Evolutionary conservation across 768 basidiomycete genomes (phyloP).

Genomic region (Mycena latifolia): DNA sequence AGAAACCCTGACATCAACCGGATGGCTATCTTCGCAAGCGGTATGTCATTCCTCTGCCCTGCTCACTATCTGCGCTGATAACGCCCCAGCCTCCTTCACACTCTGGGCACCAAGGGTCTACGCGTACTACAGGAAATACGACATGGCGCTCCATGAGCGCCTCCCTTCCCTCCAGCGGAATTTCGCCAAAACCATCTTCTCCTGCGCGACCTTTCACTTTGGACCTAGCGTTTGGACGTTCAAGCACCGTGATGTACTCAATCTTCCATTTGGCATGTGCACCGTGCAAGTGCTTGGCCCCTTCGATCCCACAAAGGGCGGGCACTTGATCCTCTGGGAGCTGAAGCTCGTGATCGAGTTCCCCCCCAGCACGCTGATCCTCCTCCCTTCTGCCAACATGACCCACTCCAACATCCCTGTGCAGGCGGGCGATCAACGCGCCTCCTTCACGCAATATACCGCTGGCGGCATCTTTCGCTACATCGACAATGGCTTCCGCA

Average conservation of each 20-base stretch:
- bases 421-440: slow-evolving; percentile 28
- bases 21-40: neutral
- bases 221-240: slow-evolving; percentile 31
- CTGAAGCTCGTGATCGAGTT: slow-evolving; percentile 42
- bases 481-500: neutral
- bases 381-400: slow-evolving; percentile 46
- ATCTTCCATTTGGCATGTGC: slow-evolving; percentile 48
- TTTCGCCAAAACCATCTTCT: slow-evolving; percentile 39
- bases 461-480: slow-evolving; percentile 36
- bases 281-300: slow-evolving; percentile 42
- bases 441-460: slow-evolving; percentile 43
- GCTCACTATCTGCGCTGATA: too few relatives aligned
- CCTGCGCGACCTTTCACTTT: slow-evolving; percentile 45
- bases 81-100: neutral
- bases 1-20: neutral
- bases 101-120: slow-evolving; percentile 34
- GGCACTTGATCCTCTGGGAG: slow-evolving; percentile 48
- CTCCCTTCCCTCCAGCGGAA: slow-evolving; percentile 15
- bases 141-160: neutral
- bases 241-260: slow-evolving; percentile 44
- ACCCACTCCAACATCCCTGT: slow-evolving; percentile 42
- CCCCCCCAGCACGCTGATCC: slow-evolving; percentile 38
- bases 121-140: slow-evolving; percentile 18
- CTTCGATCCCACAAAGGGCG: slow-evolving; percentile 43
- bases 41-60: too few relatives aligned